Evolutionary conservation across 306 rosid genomes (phyloP), one percentile per base, ranked within the genome.

Genomic region (Comarum palustre): DNA sequence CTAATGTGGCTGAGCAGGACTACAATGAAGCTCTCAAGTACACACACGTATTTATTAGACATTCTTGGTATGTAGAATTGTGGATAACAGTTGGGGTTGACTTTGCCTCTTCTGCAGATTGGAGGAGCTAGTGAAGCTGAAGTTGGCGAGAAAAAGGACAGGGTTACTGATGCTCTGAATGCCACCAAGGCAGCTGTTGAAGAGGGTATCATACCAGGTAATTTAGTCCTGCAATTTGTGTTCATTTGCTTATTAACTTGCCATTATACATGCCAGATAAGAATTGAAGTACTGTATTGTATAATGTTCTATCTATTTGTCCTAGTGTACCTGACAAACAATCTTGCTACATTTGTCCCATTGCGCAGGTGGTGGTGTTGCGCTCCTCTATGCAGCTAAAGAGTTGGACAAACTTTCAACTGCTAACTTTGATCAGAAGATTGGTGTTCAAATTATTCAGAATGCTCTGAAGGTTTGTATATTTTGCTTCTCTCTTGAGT

Each of bases 61-160:
- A 6, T 31, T 54, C 24, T 57, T 10, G 9, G 15, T 16, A 43
- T 52, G 46, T 64, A 58, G 66, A 69, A 50, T 66, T 24, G 29
- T 73, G 78, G 48, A 32, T 36, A 79, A 25, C 15, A 20, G 14
- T 41, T 16, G 17, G 57, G 19, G 69, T 69, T 62, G 32, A 11
- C 39, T 62, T 66, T 48, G 15, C 47, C 74, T 62, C n/a, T 24
- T 32, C 39, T 73, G 43, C 78, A 93, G 96, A 93, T 93, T 84
- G 98, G 98, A 80, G 98, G 98, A 81, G 98, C 98, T 47, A 93
- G 98, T 81, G 98, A 93, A 82, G 83, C 90, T 22, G 98, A 93
- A 86, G 98, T 93, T 39, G 62, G 97, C 50, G 98, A 93, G 86
- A 93, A 90, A 82, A 93, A 93, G 85, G 98, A 93, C 71, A 93